Evolutionary conservation across 2,329 filamentous ascomycete species (phyloP).

Genomic region (Thermothelomyces thermophilus): DNA sequence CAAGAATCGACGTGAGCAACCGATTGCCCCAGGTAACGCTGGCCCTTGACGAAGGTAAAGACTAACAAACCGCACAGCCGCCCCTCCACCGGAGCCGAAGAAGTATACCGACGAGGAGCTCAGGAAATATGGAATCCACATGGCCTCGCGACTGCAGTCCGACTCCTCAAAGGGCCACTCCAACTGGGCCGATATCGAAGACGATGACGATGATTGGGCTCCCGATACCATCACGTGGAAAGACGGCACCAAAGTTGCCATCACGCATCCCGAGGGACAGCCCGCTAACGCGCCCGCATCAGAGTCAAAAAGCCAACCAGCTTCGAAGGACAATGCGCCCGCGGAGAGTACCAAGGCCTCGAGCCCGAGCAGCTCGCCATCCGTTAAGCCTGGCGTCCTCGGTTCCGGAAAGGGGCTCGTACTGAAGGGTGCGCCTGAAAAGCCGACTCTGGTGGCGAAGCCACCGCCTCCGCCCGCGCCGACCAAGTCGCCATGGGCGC

Average conservation of each 20-base stretch:
- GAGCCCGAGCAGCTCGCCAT: constrained; percentile 33
- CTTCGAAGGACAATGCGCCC: constrained; percentile 26
- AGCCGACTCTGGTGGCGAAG: constrained; percentile 67
- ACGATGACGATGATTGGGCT: constrained; percentile 82
- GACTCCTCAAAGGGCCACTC: constrained; percentile 69
- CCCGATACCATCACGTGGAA: constrained; percentile 83
- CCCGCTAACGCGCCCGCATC: constrained; percentile 26
- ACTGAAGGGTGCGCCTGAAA: constrained; percentile 61
- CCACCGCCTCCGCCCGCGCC: constrained; percentile 60
- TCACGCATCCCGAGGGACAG: constrained; percentile 56
- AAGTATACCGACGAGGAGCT: constrained; percentile 83
- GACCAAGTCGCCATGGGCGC: constrained; percentile 86
- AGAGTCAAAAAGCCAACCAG: constrained; percentile 14
- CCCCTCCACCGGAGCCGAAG: constrained; percentile 63
- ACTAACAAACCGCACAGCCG: constrained; percentile 38
- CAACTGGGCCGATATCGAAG: constrained; percentile 86
- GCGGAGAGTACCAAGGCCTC: constrained; percentile 43
- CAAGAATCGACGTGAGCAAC: constrained; percentile 69
- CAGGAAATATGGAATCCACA: constrained; percentile 79
- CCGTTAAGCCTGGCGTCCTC: constrained; percentile 40
- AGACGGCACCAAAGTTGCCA: constrained; percentile 75
- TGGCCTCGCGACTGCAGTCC: constrained; percentile 70
- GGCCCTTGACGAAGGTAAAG: neutral
- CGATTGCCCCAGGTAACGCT: neutral
- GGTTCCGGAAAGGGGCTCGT: constrained; percentile 55